These are phyloP conservation scores for Lizanozyma gosingica DNA, from an alignment of 1,139 yeast genomes.

Conservation along the genomic window DNA sequence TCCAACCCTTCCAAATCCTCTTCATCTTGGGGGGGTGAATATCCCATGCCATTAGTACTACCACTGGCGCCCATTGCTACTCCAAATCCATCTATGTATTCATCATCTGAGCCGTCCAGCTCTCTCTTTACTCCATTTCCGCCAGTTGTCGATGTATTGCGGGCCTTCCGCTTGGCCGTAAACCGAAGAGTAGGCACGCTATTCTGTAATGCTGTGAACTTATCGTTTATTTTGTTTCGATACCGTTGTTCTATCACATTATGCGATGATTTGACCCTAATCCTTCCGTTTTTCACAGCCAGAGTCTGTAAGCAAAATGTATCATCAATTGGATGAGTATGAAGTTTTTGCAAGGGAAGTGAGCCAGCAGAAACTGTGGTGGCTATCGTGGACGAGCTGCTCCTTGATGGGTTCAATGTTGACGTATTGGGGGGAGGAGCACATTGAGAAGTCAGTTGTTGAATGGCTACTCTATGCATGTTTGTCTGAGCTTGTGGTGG, in stretches of 20 bases:
- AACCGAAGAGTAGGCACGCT: slow-evolving; percentile 34
- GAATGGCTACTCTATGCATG: no score
- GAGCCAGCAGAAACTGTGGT: not conserved
- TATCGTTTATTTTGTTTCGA: slow-evolving; percentile 37
- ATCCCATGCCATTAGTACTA: slow-evolving; percentile 5
- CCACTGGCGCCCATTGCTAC: not conserved
- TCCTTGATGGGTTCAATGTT: not conserved
- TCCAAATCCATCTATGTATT: slow-evolving; percentile 6
- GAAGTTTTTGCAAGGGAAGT: not conserved
- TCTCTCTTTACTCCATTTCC: slow-evolving; percentile 11
- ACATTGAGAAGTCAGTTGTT: no score
- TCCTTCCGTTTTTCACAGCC: not conserved
- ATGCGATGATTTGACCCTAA: slow-evolving; percentile 26
- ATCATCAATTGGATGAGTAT: not conserved
- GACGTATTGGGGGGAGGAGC: not conserved
- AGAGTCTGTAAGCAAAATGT: not conserved
- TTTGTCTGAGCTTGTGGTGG: not conserved
- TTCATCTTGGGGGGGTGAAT: slow-evolving; percentile 6
- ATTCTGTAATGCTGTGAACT: slow-evolving; percentile 31
- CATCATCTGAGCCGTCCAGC: slow-evolving; percentile 8
- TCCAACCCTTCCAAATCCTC: slow-evolving; percentile 38
- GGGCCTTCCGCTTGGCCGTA: slow-evolving; percentile 16
- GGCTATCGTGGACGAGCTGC: slow-evolving; percentile 1
- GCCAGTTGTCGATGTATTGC: slow-evolving; percentile 4
- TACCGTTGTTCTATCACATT: slow-evolving; percentile 39